phyloP scores from a whole-genome alignment of 2,329 filamentous ascomycete genomes.

The Pseudopithomyces chartarum region DNA sequence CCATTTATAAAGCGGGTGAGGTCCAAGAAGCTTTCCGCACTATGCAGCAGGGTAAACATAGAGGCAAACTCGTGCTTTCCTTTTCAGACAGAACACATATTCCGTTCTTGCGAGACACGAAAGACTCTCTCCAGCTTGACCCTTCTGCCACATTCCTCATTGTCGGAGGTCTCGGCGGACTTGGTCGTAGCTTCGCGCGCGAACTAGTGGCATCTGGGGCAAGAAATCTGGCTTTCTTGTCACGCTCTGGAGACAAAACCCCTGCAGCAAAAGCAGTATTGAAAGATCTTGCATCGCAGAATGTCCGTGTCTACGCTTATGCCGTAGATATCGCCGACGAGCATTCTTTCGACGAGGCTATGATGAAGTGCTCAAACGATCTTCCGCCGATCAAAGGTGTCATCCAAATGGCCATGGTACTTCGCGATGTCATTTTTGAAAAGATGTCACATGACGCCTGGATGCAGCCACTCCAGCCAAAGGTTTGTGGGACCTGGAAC shows the following conservation, averaged over 20 bases:
- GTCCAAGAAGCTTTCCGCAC: not conserved
- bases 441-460: constrained; percentile 22
- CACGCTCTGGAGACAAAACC: not conserved
- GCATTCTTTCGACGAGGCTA: not conserved
- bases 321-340: not conserved
- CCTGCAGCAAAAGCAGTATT: not conserved
- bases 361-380: not conserved
- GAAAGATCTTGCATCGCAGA: not conserved
- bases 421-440: constrained; percentile 19
- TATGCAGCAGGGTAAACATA: constrained; percentile 43
- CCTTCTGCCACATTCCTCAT: constrained; percentile 4
- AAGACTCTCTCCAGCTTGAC: not conserved
- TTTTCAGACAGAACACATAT: not conserved
- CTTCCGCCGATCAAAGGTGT: constrained; percentile 14
- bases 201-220: constrained; percentile 18
- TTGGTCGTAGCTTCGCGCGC: constrained; percentile 16
- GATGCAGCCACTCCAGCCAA: constrained; percentile 21
- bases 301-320: not conserved
- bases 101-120: not conserved
- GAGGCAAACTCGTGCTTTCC: not conserved
- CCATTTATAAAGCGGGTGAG: too few species aligned
- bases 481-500: constrained; percentile 42
- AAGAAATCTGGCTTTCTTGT: constrained; percentile 15
- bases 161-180: constrained; percentile 18
- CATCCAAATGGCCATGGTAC: constrained; percentile 15